phyloP scores from a whole-genome alignment of 495 filamentous ascomycete species.

The Daldinia decipiens region DNA sequence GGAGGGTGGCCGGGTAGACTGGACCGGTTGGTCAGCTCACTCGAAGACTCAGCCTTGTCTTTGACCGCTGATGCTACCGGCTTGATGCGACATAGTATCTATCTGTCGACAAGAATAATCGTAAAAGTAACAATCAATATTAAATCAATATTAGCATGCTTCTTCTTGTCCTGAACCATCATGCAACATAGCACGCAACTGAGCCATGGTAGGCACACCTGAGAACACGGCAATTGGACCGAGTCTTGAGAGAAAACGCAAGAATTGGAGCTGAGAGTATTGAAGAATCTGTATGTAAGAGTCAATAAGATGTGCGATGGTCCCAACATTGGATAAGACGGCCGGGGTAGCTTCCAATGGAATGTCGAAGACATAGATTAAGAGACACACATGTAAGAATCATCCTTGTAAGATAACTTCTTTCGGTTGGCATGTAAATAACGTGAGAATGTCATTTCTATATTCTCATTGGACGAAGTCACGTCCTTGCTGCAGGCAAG shows the following conservation, averaged over 20 bases:
- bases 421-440: constrained; percentile 22
- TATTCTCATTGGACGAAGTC: constrained; percentile 26
- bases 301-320: constrained; percentile 12
- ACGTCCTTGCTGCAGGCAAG: constrained; percentile 31
- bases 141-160: not conserved
- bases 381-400: constrained; percentile 31
- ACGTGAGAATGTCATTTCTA: constrained; percentile 15
- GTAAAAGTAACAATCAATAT: not conserved
- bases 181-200: not conserved
- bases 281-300: constrained; percentile 14
- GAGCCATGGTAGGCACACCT: not conserved
- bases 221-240: not conserved
- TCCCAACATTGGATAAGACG: constrained; percentile 3
- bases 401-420: constrained; percentile 19
- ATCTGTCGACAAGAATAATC: constrained; percentile 1
- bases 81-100: not conserved
- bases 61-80: constrained; percentile 10
- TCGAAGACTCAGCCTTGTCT: constrained; percentile 29
- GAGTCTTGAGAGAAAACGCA: not conserved
- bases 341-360: constrained; percentile 19
- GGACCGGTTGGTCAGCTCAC: constrained; percentile 31
- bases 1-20: constrained; percentile 15
- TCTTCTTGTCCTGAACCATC: not conserved
- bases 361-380: constrained; percentile 21
- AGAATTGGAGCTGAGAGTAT: constrained; percentile 3